Base-by-base conservation (phyloP, 2,329 filamentous ascomycete species). In the Colletotrichum sublineola region DNA sequence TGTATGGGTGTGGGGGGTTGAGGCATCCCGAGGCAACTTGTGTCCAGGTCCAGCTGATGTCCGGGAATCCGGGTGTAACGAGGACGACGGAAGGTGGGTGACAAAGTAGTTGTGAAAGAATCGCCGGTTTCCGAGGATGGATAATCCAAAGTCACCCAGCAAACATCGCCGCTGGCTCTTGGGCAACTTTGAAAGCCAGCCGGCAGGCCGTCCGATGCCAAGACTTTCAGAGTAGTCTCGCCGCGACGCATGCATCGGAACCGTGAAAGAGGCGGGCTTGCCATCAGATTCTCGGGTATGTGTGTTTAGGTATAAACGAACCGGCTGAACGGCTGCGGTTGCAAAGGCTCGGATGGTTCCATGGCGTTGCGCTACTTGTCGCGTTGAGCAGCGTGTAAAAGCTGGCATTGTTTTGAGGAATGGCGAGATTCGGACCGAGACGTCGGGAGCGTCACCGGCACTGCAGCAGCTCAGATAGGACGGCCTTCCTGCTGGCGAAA, bases 51-150 rank as follows among this genome's bases (percentile, higher is more conserved):
- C 91, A 38, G 84, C 79, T 24, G 87, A 83, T 31, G 86, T 84
- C 67, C 91, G 87, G 46, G 93, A 93, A 82, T 98, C 96, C 9
- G 96, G 96, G 77, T 98, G 94, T 56, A 97, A 88, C 4, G 95
- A 98, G 18, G 95, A 97, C 24, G 95, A 97, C 5, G 96, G 96
- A 1, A 99, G 89, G 81, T 98, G 94, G 11, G 96, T 97, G 72
- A 98, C 94, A 82, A 99, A 99, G 85, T 99, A 98, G 77, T 97
- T 95, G 84, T 98, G 95, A 82, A 98, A 98, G 74, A 82, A 81
- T 60, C 89, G 88, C 64, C 83, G 84, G 44, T 60, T 56, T 24
- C 46, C 40, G 5, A 48, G 36, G 40, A 40, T 53, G 15, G 29
- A 31, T 4, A 15, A 5, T 36, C 40, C 29, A 15, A 6, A 14